A percentile compares a stretch with the other conserved stretches of the same genome.
phyloP scores from a whole-genome alignment of 164 flowering plant species.

The Magnolia sinica region DNA sequence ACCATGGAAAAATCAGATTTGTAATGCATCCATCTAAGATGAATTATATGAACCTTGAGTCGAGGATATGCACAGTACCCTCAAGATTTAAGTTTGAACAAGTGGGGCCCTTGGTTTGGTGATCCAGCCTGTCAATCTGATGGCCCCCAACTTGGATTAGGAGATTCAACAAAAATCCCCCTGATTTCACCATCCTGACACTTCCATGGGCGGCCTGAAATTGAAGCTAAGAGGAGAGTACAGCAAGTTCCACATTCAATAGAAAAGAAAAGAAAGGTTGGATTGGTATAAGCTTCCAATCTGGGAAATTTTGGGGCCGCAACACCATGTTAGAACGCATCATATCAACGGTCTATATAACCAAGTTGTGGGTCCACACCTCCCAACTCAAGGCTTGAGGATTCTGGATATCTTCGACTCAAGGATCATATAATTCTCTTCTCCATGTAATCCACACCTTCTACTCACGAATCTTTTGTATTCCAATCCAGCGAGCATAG shows the following conservation, averaged over 20 bases:
- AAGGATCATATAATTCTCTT: not conserved
- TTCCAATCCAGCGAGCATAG: conserved; percentile 82
- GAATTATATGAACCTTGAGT: not conserved
- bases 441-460: not conserved
- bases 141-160: not conserved
- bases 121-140: not conserved
- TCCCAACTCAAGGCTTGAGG: not conserved
- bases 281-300: not conserved
- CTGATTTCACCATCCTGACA: not conserved
- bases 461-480: conserved; percentile 62
- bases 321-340: not conserved
- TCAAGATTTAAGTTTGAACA: not conserved
- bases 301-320: not conserved
- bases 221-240: not conserved
- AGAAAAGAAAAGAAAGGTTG: not conserved
- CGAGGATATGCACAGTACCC: not conserved
- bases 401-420: not conserved
- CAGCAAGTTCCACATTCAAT: not conserved
- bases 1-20: not conserved
- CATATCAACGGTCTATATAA: not conserved
- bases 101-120: not conserved
- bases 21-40: not conserved
- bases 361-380: not conserved
- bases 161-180: too few relatives aligned
- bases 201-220: not conserved